Evolutionary conservation across 2,329 filamentous ascomycete species (phyloP), one percentile per base, ranked within the genome.

Genomic region (Monilinia fructicola): DNA sequence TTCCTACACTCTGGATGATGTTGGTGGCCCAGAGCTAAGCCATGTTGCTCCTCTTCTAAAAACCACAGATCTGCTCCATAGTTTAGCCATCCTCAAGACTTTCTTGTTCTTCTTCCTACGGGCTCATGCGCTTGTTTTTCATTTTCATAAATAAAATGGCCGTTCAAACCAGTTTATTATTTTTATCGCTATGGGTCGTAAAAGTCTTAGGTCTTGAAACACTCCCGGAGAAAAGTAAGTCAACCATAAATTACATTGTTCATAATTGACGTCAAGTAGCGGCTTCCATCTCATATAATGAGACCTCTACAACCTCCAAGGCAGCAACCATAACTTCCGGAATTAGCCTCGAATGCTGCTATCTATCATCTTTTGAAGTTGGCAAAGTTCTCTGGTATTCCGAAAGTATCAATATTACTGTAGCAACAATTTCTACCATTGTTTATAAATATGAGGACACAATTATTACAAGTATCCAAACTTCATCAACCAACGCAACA

Each of bases 361-460:
- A 69, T 50, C 58, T 69, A 23, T 67, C 66, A 26, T 65, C 61
- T 44, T 67, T 69, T 21, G 42, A 64, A 42, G 65, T 69, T 21
- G 65, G 61, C 18, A 54, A 67, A 26, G 44, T 69, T 54, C 14
- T 69, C 5, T 69, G 68, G 68, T 68, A 68, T 46, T 50, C 59
- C 18, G 38, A 66, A 42, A 68, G 59, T 40, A 53, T 68, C 23
- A 54, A 68, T 23, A 52, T 69, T 28, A 69, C 67, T 14, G 55
- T 67, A 48, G 61, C 67, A 11, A 65, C 64, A n/a, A 40, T 68
- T 3, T 50, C 50, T 52, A 77, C 71, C 2, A 65, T 64, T 21
- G 54, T 69, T 5, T 68, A 59, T 9, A 26, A 68, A 50, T 69
- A 69, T 40, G 67, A 67, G 31, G 65, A 69, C 16, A 68, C 61